Percentiles rank a stretch among this genome's conserved stretches.
Evolutionary conservation across 768 basidiomycete genomes (phyloP).

Genomic region (Tulasnella sp.): DNA sequence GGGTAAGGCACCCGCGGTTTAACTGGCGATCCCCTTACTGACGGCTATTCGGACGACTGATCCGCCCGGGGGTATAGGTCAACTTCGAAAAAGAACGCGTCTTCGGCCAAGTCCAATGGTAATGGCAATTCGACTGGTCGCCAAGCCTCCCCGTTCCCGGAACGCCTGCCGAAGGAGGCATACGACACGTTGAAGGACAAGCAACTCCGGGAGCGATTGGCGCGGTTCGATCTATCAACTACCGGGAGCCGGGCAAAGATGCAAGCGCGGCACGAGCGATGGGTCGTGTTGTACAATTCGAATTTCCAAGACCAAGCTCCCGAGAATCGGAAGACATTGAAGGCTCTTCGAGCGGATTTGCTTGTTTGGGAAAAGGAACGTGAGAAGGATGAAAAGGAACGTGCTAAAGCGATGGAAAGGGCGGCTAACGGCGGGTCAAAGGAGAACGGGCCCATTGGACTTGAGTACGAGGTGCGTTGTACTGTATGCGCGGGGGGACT

Average conservation of each 20-base stretch:
- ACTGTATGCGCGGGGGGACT: no score
- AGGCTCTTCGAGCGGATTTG: neutral
- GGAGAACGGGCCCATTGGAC: neutral
- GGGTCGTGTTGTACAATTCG: conserved; percentile 17
- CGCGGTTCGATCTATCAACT: conserved; percentile 19
- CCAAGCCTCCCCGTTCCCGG: conserved; percentile 2
- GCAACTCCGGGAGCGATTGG: conserved; percentile 13
- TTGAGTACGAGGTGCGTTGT: conserved; percentile 21
- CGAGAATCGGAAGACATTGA: neutral
- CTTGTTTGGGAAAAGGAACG: conserved; percentile 13
- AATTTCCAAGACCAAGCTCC: conserved; percentile 12
- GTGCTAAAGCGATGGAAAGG: conserved; percentile 4
- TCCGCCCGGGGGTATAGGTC: neutral
- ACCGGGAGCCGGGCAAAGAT: conserved; percentile 1
- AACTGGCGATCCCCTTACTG: neutral
- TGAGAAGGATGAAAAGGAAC: conserved; percentile 22
- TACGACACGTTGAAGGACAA: conserved; percentile 25
- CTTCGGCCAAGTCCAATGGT: neutral
- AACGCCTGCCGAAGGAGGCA: conserved; percentile 20
- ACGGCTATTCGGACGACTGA: neutral
- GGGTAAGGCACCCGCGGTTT: neutral
- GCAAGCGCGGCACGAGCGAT: conserved; percentile 25
- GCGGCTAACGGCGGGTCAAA: neutral
- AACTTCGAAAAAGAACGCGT: neutral
- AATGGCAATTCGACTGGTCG: neutral